A percentile compares a stretch with the other conserved stretches of the same genome.
Conservation (phyloP, 129 eudicot species). For the Chrysanthemum seticuspe region DNA sequence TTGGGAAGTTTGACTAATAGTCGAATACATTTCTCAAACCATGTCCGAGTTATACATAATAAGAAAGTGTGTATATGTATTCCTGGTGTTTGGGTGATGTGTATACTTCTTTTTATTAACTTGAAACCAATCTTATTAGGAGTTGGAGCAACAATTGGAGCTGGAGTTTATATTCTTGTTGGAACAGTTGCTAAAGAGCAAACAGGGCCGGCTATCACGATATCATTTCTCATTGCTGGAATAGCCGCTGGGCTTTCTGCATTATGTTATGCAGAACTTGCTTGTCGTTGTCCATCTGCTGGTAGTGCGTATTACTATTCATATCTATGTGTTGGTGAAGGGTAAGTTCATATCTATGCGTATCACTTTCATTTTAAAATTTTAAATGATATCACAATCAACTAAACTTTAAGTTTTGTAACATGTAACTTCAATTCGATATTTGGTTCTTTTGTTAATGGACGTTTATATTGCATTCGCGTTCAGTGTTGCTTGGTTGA, state of each 20-base stretch:
- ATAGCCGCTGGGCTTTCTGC: too few species aligned
- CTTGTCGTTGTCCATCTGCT: conserved; percentile 28
- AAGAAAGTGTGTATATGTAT: background rate
- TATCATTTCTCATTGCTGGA: too few species aligned
- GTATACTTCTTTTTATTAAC: background rate
- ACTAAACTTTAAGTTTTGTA: too few species aligned
- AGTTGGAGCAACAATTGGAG: conserved; percentile 98
- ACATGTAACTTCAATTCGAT: background rate
- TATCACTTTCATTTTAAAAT: background rate
- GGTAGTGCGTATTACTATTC: conserved; percentile 99
- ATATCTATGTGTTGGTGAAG: conserved; percentile 93
- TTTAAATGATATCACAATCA: background rate
- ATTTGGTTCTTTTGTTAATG: conserved; percentile 10
- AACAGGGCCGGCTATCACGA: too few species aligned
- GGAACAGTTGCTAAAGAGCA: conserved; percentile 97
- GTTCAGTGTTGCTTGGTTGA: conserved; percentile 90
- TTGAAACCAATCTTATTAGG: conserved; percentile 40
- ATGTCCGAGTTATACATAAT: too few species aligned
- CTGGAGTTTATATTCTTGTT: conserved; percentile 96
- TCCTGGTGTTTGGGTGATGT: background rate
- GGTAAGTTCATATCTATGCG: conserved; percentile 57
- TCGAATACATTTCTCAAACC: too few species aligned
- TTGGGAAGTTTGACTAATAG: too few species aligned
- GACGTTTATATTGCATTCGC: background rate
- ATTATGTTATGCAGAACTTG: too few species aligned